These are phyloP conservation scores for Debaryomycetaceae sp. DNA, from an alignment of 1,139 yeast species.

Conservation along the genomic window DNA sequence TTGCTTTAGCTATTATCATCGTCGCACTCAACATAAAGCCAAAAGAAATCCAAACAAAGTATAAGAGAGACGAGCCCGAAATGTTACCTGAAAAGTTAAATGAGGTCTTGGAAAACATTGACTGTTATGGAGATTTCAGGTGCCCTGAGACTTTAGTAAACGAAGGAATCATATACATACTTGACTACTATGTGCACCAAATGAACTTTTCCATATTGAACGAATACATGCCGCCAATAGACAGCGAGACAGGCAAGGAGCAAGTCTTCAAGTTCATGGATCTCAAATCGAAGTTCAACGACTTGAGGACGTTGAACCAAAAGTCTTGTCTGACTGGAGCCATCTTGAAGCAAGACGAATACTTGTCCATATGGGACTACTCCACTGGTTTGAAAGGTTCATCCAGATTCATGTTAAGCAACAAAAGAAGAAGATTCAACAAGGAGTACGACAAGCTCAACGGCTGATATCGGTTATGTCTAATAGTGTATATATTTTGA, in stretches of 20 bases:
- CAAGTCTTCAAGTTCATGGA: slow-evolving; percentile 49
- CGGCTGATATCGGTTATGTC: background rate
- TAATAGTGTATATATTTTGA: background rate
- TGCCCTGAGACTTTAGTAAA: slow-evolving; percentile 54
- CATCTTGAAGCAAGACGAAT: slow-evolving; percentile 42
- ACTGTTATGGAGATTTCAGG: slow-evolving; percentile 38
- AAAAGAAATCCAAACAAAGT: slow-evolving; percentile 25
- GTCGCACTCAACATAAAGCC: slow-evolving; percentile 43
- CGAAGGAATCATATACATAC: slow-evolving; percentile 58
- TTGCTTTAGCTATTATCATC: slow-evolving; percentile 64
- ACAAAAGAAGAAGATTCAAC: slow-evolving; percentile 44
- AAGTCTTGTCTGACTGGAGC: slow-evolving; percentile 36
- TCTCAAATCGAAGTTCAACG: slow-evolving; percentile 43
- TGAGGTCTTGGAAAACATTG: slow-evolving; percentile 29
- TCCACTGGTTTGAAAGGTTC: slow-evolving; percentile 45
- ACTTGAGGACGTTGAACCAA: slow-evolving; percentile 36
- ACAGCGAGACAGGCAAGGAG: slow-evolving; percentile 38
- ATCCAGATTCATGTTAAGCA: slow-evolving; percentile 54
- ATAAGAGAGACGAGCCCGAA: slow-evolving; percentile 15
- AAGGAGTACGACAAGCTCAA: slow-evolving; percentile 17
- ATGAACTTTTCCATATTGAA: slow-evolving; percentile 32
- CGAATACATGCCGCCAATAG: slow-evolving; percentile 28
- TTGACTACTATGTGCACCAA: slow-evolving; percentile 60
- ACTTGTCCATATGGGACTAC: slow-evolving; percentile 49
- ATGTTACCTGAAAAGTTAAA: slow-evolving; percentile 12